Evolutionary conservation across 2,329 filamentous ascomycete species (phyloP).

Genomic region (Fusarium begoniae): DNA sequence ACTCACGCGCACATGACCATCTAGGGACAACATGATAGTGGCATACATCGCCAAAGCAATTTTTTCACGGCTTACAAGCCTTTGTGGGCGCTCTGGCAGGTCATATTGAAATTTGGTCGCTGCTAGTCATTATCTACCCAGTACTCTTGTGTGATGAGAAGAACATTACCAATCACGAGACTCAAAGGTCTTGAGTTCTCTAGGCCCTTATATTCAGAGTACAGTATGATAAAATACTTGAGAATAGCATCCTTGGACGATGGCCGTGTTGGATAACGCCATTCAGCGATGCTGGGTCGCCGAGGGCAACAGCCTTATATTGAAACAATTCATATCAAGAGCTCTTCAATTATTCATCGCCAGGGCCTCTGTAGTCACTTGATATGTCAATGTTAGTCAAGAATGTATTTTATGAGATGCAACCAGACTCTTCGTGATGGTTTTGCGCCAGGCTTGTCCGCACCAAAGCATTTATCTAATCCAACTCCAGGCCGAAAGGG

Average conservation of each 20-base stretch:
- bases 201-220: too few relatives aligned
- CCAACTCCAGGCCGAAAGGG: too few relatives aligned
- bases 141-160: not conserved
- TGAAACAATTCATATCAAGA: too few relatives aligned
- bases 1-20: not conserved
- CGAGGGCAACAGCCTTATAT: too few relatives aligned
- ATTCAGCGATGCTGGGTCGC: too few relatives aligned
- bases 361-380: not conserved
- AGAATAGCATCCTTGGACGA: too few relatives aligned
- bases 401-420: not conserved
- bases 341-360: too few relatives aligned
- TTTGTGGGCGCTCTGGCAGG: not conserved
- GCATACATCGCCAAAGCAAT: not conserved
- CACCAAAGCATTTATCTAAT: not conserved
- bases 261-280: too few relatives aligned
- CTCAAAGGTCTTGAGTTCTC: not conserved
- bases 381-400: not conserved
- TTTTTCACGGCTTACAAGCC: too few relatives aligned
- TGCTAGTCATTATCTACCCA: not conserved
- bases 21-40: not conserved
- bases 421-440: not conserved
- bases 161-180: not conserved
- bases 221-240: too few relatives aligned
- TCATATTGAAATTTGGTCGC: not conserved
- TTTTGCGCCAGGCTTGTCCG: not conserved